Evolutionary conservation across 2,329 filamentous ascomycete species (phyloP).

Genomic region (Cordyceps cateniannulata): DNA sequence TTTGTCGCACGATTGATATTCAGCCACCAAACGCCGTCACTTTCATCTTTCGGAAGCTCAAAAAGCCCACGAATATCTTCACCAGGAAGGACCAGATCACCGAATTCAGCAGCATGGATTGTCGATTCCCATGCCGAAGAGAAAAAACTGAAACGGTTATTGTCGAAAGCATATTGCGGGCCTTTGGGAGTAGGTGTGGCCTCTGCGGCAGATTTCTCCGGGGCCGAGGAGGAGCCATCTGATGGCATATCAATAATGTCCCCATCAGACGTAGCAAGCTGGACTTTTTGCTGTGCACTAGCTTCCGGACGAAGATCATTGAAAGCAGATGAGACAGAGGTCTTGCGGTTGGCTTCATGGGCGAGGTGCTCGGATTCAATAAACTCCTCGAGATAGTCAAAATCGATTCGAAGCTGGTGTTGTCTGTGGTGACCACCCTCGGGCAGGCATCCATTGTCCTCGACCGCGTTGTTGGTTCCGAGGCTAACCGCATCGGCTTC

Average conservation of each 20-base stretch:
- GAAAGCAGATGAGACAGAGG: constrained; percentile 31
- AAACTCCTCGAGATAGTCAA: constrained; percentile 89
- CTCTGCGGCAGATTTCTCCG: constrained; percentile 41
- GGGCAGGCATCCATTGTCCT: constrained; percentile 87
- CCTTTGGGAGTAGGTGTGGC: constrained; percentile 29
- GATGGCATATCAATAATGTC: constrained; percentile 51
- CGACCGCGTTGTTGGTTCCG: constrained; percentile 62
- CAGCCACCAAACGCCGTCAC: constrained; percentile 94
- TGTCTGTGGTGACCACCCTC: constrained; percentile 50
- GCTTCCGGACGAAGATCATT: constrained; percentile 27
- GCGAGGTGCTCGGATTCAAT: constrained; percentile 56
- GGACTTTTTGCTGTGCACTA: constrained; percentile 22
- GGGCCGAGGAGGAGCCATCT: constrained; percentile 31
- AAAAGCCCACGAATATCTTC: constrained; percentile 89
- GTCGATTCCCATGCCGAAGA: constrained; percentile 92
- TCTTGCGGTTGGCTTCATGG: constrained; percentile 43
- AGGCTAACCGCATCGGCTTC: constrained; percentile 57
- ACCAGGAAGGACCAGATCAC: constrained; percentile 80
- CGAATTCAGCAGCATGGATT: constrained; percentile 83
- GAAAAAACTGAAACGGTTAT: constrained; percentile 92
- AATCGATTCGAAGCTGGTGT: constrained; percentile 81
- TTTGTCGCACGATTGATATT: constrained; percentile 87
- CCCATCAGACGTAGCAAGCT: constrained; percentile 46
- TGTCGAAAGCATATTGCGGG: constrained; percentile 40
- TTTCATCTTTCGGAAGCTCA: constrained; percentile 52